Evolutionary conservation across 495 filamentous ascomycete species (phyloP), one percentile per base, ranked within the genome.

Genomic region (Aspergillus sclerotiicarbonarius): DNA sequence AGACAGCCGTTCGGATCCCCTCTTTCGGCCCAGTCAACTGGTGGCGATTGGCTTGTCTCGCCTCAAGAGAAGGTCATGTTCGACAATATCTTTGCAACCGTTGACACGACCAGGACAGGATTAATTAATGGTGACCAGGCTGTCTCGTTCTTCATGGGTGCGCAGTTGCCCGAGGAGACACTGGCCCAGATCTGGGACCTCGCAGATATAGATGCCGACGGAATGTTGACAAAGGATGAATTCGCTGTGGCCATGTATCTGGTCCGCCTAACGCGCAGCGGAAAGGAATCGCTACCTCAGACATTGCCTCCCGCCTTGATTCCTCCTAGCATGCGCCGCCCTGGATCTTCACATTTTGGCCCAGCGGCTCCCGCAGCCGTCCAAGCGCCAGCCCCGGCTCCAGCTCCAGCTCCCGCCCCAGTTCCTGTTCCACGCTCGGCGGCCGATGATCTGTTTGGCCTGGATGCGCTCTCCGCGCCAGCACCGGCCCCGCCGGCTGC

Each of bases 211-310:
- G 89, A 88, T 61, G 92, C 90, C 15, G 89, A 92, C 54, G 94
- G 94, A 9, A 87, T 86, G 56, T 77, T 98, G 41, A 91, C 79
- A 33, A 81, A 82, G 54, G 94, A 98, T 69, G 92, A 95, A 65
- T 98, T 98, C 67, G 93, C 94, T 0, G 92, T 98, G 51, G 94
- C 95, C 48, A 98, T 98, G 94, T 92, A 96, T 67, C 80, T 98
- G 33, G 96, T 98, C 61, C 83, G 90, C 56, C 86, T 94, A 67
- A 92, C 96, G 70, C 83, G 91, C 20, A 84, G 78, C 56, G 90
- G 86, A 57, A 85, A 84, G 35, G 85, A 85, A 50, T 69, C 79
- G 25, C 68, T 98, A 4, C 93, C 93, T 2, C 77, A 90, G 15
- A 74, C 81, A 8, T 76, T 98, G 31, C 91, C 95, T 15, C 80